A percentile compares a stretch with the other conserved stretches of the same genome.
These are phyloP conservation scores for Kondoa malvinella DNA, from an alignment of 768 basidiomycete genomes.

Conservation along the genomic window DNA sequence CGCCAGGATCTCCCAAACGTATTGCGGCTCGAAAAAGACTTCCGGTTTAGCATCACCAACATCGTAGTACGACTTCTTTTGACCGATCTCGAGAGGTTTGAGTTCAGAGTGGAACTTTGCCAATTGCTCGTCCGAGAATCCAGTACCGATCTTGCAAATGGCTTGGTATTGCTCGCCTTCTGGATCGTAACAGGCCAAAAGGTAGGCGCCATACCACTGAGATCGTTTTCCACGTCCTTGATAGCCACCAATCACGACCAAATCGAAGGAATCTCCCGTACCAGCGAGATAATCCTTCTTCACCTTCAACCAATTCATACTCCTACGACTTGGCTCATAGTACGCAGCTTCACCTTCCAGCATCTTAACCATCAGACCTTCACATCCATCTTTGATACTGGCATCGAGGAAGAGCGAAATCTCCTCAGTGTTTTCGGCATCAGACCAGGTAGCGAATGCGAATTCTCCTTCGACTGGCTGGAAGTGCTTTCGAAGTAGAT, in stretches of 20 bases:
- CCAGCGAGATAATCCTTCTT: constrained; percentile 56
- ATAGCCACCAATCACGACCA: constrained; percentile 94
- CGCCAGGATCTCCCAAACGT: constrained; percentile 96
- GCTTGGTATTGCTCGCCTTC: constrained; percentile 91
- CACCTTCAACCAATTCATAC: constrained; percentile 60
- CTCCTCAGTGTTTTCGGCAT: constrained; percentile 74
- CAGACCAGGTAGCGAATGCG: constrained; percentile 76
- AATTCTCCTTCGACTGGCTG: constrained; percentile 72
- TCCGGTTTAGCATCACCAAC: constrained; percentile 88
- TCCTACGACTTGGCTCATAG: constrained; percentile 87
- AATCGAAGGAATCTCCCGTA: constrained; percentile 87
- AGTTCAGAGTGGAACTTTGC: constrained; percentile 63
- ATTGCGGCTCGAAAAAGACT: constrained; percentile 89
- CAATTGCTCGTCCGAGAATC: constrained; percentile 82
- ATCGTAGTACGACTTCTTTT: constrained; percentile 65
- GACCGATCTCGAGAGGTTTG: constrained; percentile 54
- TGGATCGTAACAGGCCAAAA: constrained; percentile 87
- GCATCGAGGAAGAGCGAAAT: constrained; percentile 89
- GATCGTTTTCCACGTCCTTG: constrained; percentile 97
- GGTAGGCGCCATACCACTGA: constrained; percentile 91
- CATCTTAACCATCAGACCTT: constrained; percentile 99
- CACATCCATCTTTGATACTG: constrained; percentile 94
- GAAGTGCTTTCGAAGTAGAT: constrained; percentile 63
- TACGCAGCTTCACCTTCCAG: constrained; percentile 74
- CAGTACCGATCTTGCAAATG: constrained; percentile 97